These are phyloP conservation scores for Plasmodium falciparum DNA, from an alignment of 169 alveolate species.

Conservation along the genomic window DNA sequence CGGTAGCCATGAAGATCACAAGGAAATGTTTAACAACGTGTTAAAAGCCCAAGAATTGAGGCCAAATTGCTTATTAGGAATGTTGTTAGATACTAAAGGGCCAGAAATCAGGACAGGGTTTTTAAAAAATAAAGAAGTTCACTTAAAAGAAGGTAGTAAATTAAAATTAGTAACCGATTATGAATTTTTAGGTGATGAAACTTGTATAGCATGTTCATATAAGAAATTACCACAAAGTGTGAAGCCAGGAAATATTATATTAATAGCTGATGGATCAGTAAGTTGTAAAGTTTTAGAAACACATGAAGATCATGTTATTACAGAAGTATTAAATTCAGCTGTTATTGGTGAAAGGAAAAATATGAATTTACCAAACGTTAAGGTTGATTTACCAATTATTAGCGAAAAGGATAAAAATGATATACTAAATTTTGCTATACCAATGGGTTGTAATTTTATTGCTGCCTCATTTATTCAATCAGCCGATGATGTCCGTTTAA, in stretches of 20 bases:
- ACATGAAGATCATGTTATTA: slow-evolving; percentile 87
- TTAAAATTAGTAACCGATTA: slow-evolving; percentile 96
- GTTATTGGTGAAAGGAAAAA: slow-evolving; percentile 97
- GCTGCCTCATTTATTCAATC: slow-evolving; percentile 94
- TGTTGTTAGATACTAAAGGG: slow-evolving; percentile 99
- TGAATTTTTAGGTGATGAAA: slow-evolving; percentile 93
- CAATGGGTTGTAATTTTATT: slow-evolving; percentile 95
- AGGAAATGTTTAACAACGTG: slow-evolving; percentile 88
- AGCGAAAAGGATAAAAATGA: slow-evolving; percentile 98
- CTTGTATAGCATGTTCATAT: slow-evolving; percentile 95
- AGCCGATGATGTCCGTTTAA: slow-evolving; percentile 85
- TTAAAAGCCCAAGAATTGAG: slow-evolving; percentile 94
- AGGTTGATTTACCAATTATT: slow-evolving; percentile 96
- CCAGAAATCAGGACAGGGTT: slow-evolving; percentile 99
- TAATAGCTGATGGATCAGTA: slow-evolving; percentile 98
- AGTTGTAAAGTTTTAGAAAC: slow-evolving; percentile 93
- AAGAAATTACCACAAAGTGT: slow-evolving; percentile 94
- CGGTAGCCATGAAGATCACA: slow-evolving; percentile 97
- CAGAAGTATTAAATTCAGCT: slow-evolving; percentile 94
- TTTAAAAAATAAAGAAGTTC: slow-evolving; percentile 92
- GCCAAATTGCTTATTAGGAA: slow-evolving; percentile 94
- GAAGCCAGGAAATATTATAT: slow-evolving; percentile 93
- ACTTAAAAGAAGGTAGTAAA: slow-evolving; percentile 93
- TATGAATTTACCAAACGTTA: slow-evolving; percentile 98
- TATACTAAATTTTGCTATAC: slow-evolving; percentile 96